Evolutionary conservation across 371 early-diverging fungal species (phyloP).

Genomic region (Rhizopus sp.): DNA sequence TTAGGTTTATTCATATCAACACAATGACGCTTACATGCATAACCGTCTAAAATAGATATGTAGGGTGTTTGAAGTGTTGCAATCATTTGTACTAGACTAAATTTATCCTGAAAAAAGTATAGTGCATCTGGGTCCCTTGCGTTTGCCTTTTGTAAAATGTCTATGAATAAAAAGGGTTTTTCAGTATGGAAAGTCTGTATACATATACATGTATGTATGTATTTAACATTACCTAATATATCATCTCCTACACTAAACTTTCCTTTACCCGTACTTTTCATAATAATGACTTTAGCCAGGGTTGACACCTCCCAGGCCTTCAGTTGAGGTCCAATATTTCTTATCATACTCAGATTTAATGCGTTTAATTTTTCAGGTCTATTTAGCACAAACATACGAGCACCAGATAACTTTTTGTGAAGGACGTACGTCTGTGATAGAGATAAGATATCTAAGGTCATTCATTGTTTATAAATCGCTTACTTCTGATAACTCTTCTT

Average conservation of each 20-base stretch:
- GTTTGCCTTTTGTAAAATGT: slow-evolving; percentile 36
- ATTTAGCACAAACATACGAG: slow-evolving; percentile 80
- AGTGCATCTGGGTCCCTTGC: slow-evolving; percentile 63
- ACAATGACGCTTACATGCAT: slow-evolving; percentile 64
- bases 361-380: slow-evolving; percentile 90
- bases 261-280: slow-evolving; percentile 73
- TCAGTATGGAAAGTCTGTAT: slow-evolving; percentile 3
- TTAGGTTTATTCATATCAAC: neutral
- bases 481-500: slow-evolving; percentile 25
- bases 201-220: too few species aligned
- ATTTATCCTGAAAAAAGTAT: slow-evolving; percentile 91
- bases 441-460: neutral
- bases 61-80: slow-evolving; percentile 86
- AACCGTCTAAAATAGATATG: slow-evolving; percentile 88
- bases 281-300: slow-evolving; percentile 84
- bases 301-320: slow-evolving; percentile 90
- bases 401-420: slow-evolving; percentile 54
- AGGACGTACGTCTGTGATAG: slow-evolving; percentile 55
- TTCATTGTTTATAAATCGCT: neutral
- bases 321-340: slow-evolving; percentile 83
- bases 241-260: slow-evolving; percentile 98
- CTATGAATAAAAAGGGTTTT: slow-evolving; percentile 11
- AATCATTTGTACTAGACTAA: slow-evolving; percentile 86
- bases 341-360: slow-evolving; percentile 86
- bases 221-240: slow-evolving; percentile 63